Evolutionary conservation across 305 asterid genomes (phyloP).

Genomic region (Fraxinus albicans): DNA sequence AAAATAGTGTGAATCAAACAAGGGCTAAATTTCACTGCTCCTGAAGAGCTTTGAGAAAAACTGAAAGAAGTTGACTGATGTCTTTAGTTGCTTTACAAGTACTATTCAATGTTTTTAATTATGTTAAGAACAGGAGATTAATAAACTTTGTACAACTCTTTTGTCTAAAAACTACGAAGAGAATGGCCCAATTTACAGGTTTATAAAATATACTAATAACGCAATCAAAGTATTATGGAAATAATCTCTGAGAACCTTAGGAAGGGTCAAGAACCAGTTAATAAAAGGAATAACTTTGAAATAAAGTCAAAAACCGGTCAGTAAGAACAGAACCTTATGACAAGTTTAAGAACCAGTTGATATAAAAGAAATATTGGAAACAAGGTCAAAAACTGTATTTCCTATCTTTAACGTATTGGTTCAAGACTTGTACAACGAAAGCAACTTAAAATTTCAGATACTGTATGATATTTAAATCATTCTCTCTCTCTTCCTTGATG

Average conservation of each 20-base stretch:
- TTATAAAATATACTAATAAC: not conserved
- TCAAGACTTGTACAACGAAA: not conserved
- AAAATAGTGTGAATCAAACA: no score
- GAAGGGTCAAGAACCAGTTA: not conserved
- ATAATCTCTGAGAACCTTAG: not conserved
- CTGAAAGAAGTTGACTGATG: not conserved
- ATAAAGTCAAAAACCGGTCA: not conserved
- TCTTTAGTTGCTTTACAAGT: not conserved
- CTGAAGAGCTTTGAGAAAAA: not conserved
- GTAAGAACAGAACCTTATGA: not conserved
- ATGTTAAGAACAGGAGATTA: not conserved
- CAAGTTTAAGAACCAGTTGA: not conserved
- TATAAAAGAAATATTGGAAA: not conserved
- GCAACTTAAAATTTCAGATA: not conserved
- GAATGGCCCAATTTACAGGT: not conserved
- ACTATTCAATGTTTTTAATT: not conserved
- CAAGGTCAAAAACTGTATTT: not conserved
- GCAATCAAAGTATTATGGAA: not conserved
- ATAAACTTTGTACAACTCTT: not conserved
- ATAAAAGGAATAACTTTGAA: not conserved
- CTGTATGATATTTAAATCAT: not conserved
- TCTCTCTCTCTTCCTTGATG: not conserved
- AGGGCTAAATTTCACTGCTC: not conserved
- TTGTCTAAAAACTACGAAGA: not conserved
- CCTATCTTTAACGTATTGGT: not conserved